phyloP scores from a whole-genome alignment of 2,329 filamentous ascomycete genomes.

The Penicillium sp. region DNA sequence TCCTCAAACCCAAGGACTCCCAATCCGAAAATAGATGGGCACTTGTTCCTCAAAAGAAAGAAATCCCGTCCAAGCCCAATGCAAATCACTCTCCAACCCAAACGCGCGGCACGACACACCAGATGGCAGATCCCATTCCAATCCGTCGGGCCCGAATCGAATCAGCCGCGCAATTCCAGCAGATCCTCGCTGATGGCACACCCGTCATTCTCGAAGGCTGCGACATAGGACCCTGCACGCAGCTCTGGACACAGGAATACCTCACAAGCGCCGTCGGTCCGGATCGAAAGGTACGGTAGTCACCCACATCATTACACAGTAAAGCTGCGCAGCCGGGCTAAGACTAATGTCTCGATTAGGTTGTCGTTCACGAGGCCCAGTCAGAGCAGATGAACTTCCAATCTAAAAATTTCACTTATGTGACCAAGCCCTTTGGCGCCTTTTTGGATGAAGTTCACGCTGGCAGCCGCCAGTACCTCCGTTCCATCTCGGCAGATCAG shows the following conservation, averaged over 20 bases:
- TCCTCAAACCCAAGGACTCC: conserved; percentile 34
- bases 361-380: conserved; percentile 67
- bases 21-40: conserved; percentile 30
- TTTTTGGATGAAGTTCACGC: conserved; percentile 58
- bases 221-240: conserved; percentile 61
- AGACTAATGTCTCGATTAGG: conserved; percentile 37
- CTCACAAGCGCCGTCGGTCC: conserved; percentile 57
- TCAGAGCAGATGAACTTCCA: conserved; percentile 70
- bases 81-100: not conserved
- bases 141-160: conserved; percentile 52
- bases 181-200: conserved; percentile 52
- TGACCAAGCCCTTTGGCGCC: conserved; percentile 58
- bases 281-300: conserved; percentile 52
- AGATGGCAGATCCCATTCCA: conserved; percentile 8
- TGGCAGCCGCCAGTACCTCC: conserved; percentile 67
- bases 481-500: conserved; percentile 63
- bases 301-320: conserved; percentile 17
- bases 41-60: conserved; percentile 15
- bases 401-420: conserved; percentile 74
- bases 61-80: conserved; percentile 1
- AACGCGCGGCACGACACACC: not conserved
- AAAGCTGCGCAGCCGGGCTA: conserved; percentile 5
- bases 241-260: conserved; percentile 63
- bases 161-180: conserved; percentile 53
- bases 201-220: conserved; percentile 62